Evolutionary conservation across 495 filamentous ascomycete genomes (phyloP), one percentile per base, ranked within the genome.

Genomic region (Geopyxis carbonaria): DNA sequence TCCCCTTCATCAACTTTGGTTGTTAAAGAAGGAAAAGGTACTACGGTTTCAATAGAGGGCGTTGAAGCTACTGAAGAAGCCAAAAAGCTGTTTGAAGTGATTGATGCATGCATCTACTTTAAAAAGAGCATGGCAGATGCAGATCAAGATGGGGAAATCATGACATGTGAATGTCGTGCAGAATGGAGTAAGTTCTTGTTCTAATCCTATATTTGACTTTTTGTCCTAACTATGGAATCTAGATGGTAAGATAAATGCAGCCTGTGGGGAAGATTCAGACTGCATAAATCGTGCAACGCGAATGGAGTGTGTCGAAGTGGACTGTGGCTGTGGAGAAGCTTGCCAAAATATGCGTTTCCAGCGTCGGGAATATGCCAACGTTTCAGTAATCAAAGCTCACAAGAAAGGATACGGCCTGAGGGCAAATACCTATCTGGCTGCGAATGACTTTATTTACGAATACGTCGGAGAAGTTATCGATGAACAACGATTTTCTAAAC

Each of bases 381-480:
- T 99, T 38, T 75, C 83, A 11, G 89, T 99, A 46, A 87, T 99
- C 65, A 83, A 86, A 56, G 94, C 89, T 1, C 85, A 91, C 22
- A 93, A 93, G 63, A 99, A 99, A 57, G 89, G 89, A 9, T 93
- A 79, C 49, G 89, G 89, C 7, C 68, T 99, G 40, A 75, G 91
- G 44, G 73, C 85, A 23, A 75, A 95, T 59, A 57, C 63, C 22
- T 69, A 83, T 43, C 61, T 95, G 34, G 67, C 78, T 43, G 59
- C 78, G 22, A 70, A 91, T 53, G 81, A 91, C 53, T 89, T 99
- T 53, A 81, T 99, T 49, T 95, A 80, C 56, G 89, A 99, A 61
- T 99, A 99, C 58, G 83, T 99, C 46, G 89, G 89, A 47, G 89
- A 99, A 61, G 89, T 99, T 42, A 93, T 99, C 59, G 83, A 87